phyloP scores from a whole-genome alignment of 2,329 filamentous ascomycete species.

The Aspergillus felis region DNA sequence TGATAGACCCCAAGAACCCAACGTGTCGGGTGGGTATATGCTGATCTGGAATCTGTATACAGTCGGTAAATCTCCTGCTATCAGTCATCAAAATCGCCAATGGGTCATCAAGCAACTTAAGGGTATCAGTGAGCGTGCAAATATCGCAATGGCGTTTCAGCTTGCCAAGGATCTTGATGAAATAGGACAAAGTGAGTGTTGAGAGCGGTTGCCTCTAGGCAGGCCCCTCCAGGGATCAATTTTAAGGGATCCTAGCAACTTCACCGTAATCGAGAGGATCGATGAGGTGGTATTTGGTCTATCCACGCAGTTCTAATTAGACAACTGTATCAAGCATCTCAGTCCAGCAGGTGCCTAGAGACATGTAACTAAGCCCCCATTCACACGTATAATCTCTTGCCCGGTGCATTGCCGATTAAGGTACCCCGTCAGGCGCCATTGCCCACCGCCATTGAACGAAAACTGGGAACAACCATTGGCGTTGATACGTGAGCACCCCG shows the following conservation, averaged over 20 bases:
- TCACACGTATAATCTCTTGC: not conserved
- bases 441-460: not conserved
- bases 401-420: not conserved
- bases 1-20: slow-evolving; percentile 14
- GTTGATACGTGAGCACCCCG: too few relatives aligned
- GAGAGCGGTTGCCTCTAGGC: too few relatives aligned
- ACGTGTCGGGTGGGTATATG: slow-evolving; percentile 14
- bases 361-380: not conserved
- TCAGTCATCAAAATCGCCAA: slow-evolving; percentile 2
- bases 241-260: too few relatives aligned
- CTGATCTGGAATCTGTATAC: slow-evolving; percentile 15
- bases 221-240: too few relatives aligned
- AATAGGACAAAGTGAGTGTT: too few relatives aligned
- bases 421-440: not conserved
- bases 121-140: slow-evolving; percentile 1
- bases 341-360: not conserved
- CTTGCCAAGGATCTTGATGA: too few relatives aligned
- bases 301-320: too few relatives aligned
- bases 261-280: too few relatives aligned
- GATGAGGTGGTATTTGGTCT: too few relatives aligned
- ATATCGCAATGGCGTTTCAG: too few relatives aligned
- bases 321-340: too few relatives aligned
- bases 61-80: slow-evolving; percentile 9
- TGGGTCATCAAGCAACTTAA: slow-evolving; percentile 14
- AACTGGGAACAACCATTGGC: not conserved